Conservation (phyloP, 2,329 filamentous ascomycete genomes). For the Botrytis byssoidea region DNA sequence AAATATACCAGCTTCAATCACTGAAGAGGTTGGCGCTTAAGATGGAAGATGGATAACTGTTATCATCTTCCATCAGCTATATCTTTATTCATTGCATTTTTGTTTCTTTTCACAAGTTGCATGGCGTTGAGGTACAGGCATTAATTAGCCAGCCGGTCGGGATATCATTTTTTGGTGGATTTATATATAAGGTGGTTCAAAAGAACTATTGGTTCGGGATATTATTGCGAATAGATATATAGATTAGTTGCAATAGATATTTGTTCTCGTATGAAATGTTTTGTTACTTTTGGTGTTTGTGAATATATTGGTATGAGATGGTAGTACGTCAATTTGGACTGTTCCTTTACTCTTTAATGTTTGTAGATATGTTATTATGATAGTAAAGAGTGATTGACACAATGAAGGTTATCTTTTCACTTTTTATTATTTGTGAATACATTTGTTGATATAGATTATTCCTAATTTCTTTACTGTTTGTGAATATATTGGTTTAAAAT, state of each 20-base stretch:
- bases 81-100: not conserved
- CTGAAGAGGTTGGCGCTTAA: not conserved
- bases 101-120: not conserved
- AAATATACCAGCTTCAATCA: not conserved
- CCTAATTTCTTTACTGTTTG: too few relatives aligned
- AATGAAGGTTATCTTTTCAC: too few relatives aligned
- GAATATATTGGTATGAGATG: not conserved
- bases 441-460: too few relatives aligned
- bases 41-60: not conserved
- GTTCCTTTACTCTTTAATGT: too few relatives aligned
- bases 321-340: too few relatives aligned
- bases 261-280: not conserved
- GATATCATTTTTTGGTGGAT: not conserved
- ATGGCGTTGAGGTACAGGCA: constrained; percentile 12
- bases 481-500: too few relatives aligned
- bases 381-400: too few relatives aligned
- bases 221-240: not conserved
- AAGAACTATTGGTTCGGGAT: not conserved
- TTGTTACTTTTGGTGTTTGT: not conserved
- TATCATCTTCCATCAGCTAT: not conserved
- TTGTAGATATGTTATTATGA: too few relatives aligned
- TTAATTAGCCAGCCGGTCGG: not conserved
- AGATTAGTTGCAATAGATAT: not conserved
- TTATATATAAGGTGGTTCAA: not conserved
- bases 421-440: too few relatives aligned